These are phyloP conservation scores for Candida ovalis DNA, from an alignment of 805 yeast species.

Conservation along the genomic window DNA sequence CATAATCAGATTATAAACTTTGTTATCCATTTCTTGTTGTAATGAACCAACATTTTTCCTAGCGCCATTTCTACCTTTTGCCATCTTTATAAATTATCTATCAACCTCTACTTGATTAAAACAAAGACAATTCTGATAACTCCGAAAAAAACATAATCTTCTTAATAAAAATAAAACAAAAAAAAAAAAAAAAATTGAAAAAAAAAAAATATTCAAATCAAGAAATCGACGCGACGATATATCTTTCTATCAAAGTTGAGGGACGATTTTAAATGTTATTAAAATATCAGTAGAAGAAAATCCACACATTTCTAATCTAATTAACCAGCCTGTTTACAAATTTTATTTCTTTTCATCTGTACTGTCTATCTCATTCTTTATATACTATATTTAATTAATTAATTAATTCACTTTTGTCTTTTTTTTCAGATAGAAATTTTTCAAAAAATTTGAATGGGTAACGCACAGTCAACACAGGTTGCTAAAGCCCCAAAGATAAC, in stretches of 20 bases:
- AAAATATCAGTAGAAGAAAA: too few species aligned
- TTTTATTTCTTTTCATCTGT: too few species aligned
- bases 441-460: slow-evolving; percentile 28
- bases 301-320: too few species aligned
- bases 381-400: too few species aligned
- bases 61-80: slow-evolving; percentile 10
- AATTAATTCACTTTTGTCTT: background rate
- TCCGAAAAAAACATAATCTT: too few species aligned
- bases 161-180: background rate
- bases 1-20: slow-evolving; percentile 52
- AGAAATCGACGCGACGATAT: background rate
- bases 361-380: too few species aligned
- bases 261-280: background rate
- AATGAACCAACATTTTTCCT: slow-evolving; percentile 24
- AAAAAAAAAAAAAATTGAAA: slow-evolving; percentile 1
- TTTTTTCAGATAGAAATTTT: background rate
- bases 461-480: slow-evolving; percentile 19
- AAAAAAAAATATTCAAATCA: background rate
- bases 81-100: slow-evolving; percentile 13
- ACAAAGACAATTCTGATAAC: too few species aligned
- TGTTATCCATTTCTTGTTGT: slow-evolving; percentile 46
- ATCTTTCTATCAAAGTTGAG: background rate
- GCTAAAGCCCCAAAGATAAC: slow-evolving; percentile 60
- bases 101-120: too few species aligned
- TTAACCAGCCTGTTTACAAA: too few species aligned